Evolutionary conservation across 169 alveolate genomes (phyloP), one percentile per base, ranked within the genome.

Genomic region (Plasmodium blacklocki): DNA sequence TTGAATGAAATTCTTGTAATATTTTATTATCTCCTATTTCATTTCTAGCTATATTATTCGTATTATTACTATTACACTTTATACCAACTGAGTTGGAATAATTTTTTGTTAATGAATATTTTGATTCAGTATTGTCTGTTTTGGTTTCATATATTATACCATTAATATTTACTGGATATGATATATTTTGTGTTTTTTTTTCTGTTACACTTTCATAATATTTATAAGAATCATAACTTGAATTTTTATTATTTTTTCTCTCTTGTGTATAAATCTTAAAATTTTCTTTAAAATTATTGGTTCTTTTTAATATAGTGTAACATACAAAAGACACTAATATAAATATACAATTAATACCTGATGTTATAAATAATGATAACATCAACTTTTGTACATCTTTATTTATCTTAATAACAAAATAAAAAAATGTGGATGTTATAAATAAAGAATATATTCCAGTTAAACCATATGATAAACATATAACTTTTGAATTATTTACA

Each of bases 361-460:
- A 80, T n/a, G 90, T 80, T 45, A 60, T 49, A 80, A 80, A 63
- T 68, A 67, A 45, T 9, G 90, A 80, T 15, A 12, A 50, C 47
- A 52, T 23, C 15, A 80, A 49, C 43, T 80, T 80, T 11, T 68
- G 11, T 19, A 56, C 49, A 29, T 68, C 73, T 68, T 80, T 56
- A 19, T 80, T 63, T 18, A 80, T 68, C 43, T 39, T 56, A 54
- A 54, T 49, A n/a, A 80, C n/a, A 80, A 54, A 80, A 80, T 80
- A 80, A 18, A 67, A 80, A 80, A 80, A 80, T 4, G 72, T 67
- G 0, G 90, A 19, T 1, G 83, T 80, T 18, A 80, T 50, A 18
- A 67, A 39, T 52, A 80, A 54, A 29, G 83, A 80, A 12, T 80
- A 80, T 58, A 80, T 80, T 19, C 90, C 90, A 47, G 90, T 80